Evolutionary conservation across 176 grass and related monocot species (phyloP), one percentile per base, ranked within the genome.

Genomic region (Eragrostis curvula): DNA sequence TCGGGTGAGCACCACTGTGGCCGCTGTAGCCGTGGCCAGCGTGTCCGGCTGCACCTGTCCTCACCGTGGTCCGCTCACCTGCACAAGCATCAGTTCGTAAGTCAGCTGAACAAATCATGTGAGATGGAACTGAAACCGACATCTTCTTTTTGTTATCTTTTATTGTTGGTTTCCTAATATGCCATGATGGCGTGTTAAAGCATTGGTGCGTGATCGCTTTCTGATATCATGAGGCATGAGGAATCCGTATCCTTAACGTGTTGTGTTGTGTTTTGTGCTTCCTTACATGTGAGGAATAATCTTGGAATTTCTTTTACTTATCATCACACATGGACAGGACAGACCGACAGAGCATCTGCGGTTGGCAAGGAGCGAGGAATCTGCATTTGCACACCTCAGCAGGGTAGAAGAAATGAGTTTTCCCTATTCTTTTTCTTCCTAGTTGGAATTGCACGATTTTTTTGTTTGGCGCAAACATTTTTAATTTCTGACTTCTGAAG

Each of bases 231-330:
- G n/a, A 49, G 74, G 65, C 83, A 51, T 17, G 6, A 42, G 23
- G 65, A 85, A 64, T 72, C 53, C 53, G 30, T 79, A 79, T 79
- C 45, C 45, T 72, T 79, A 71, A 55, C 45, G 55, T 52, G 23
- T 10, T 84, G 55, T 52, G 23, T 10, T 84, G 51, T 16, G 5
- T 5, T 1, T 50, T 20, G 25, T 57, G 24, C 27, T 48, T 14
- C 9, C 13, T 36, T 62, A 32, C 29, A 72, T 29, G 65, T 3
- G 52, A 66, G 75, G 75, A 85, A 85, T 78, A 49, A 79, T 85
- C 24, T 28, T 28, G 23, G 6, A 61, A 28, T 36, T 36, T 36
- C 32, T 36, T 36, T 28, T 61, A 27, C 53, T 27, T 12, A 40
- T 39, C 43, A 12, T 15, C 32, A 77, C 74, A 79, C 74, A 71